A percentile compares a stretch with the other conserved stretches of the same genome.
Conservation (phyloP, 805 yeast species). For the Cyberlindnera bimundalis region DNA sequence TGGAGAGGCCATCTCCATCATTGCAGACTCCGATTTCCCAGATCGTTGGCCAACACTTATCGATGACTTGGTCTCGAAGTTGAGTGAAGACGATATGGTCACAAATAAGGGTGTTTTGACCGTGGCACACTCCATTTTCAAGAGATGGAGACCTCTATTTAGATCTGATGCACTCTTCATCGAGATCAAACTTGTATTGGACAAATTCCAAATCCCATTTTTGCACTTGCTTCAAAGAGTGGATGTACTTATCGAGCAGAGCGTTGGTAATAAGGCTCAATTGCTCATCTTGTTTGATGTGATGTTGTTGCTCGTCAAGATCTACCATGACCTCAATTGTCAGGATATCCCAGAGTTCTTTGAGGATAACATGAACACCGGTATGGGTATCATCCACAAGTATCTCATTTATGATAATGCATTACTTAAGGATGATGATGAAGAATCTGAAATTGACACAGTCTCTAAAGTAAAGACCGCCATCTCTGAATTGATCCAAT, state of each 20-base stretch:
- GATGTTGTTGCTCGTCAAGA: slow-evolving; percentile 65
- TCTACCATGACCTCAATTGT: slow-evolving; percentile 91
- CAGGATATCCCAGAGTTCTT: slow-evolving; percentile 98
- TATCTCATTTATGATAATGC: slow-evolving; percentile 63
- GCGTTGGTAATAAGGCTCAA: slow-evolving; percentile 42
- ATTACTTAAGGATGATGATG: slow-evolving; percentile 51
- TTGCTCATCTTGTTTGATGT: slow-evolving; percentile 64
- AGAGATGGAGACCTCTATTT: slow-evolving; percentile 93
- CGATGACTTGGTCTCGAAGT: slow-evolving; percentile 65
- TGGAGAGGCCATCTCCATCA: slow-evolving; percentile 88
- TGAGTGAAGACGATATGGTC: slow-evolving; percentile 62
- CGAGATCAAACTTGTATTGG: slow-evolving; percentile 85
- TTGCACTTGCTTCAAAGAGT: slow-evolving; percentile 62
- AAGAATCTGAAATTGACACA: slow-evolving; percentile 66
- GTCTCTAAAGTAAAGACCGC: slow-evolving; percentile 73
- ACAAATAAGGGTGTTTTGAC: slow-evolving; percentile 80
- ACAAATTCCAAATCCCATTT: slow-evolving; percentile 79
- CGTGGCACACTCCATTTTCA: slow-evolving; percentile 94
- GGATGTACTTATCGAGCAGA: slow-evolving; percentile 58
- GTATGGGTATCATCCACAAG: slow-evolving; percentile 80
- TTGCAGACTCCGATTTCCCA: slow-evolving; percentile 96
- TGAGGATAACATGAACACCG: slow-evolving; percentile 77
- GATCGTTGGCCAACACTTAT: slow-evolving; percentile 78
- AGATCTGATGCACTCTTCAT: slow-evolving; percentile 84
- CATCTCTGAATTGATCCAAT: slow-evolving; percentile 78